A percentile compares a stretch with the other conserved stretches of the same genome.
Evolutionary conservation across 495 filamentous ascomycete genomes (phyloP).

Genomic region (Evernia prunastri): DNA sequence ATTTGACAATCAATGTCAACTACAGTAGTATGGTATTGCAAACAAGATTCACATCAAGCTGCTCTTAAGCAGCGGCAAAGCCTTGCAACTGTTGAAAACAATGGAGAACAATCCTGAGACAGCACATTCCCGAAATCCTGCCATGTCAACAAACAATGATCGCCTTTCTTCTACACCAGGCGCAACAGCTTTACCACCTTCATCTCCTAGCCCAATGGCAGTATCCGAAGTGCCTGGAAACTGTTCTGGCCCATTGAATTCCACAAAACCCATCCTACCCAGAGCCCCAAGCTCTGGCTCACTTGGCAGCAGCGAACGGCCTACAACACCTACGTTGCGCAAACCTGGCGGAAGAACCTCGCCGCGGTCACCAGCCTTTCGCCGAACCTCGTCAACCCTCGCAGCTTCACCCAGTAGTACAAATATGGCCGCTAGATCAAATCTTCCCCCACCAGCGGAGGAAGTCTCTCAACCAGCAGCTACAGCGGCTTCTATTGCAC

Average conservation of each 20-base stretch:
- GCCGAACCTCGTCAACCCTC: slow-evolving; percentile 44
- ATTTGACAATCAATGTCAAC: background rate
- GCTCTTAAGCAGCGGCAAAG: slow-evolving; percentile 1
- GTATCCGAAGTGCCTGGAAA: slow-evolving; percentile 20
- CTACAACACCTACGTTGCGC: slow-evolving; percentile 39
- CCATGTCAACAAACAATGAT: slow-evolving; percentile 30
- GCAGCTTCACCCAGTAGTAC: slow-evolving; percentile 35
- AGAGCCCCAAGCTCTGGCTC: slow-evolving; percentile 48
- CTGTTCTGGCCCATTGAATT: slow-evolving; percentile 30
- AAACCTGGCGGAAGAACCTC: slow-evolving; percentile 37
- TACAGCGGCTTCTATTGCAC: slow-evolving; percentile 64
- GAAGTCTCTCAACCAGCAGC: slow-evolving; percentile 39
- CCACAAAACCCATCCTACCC: slow-evolving; percentile 38
- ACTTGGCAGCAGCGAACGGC: slow-evolving; percentile 43
- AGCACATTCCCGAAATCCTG: slow-evolving; percentile 2
- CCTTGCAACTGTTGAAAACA: background rate
- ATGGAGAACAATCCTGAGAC: background rate
- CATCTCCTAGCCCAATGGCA: slow-evolving; percentile 34
- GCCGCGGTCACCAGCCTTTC: slow-evolving; percentile 35
- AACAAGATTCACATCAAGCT: background rate
- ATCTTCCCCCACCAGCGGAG: slow-evolving; percentile 28
- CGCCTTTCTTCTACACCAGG: slow-evolving; percentile 41
- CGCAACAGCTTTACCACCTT: slow-evolving; percentile 41
- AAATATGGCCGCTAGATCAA: slow-evolving; percentile 30
- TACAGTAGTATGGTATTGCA: background rate